Evolutionary conservation across 495 filamentous ascomycete genomes (phyloP).

Genomic region (Hyaloscypha hepaticicola): DNA sequence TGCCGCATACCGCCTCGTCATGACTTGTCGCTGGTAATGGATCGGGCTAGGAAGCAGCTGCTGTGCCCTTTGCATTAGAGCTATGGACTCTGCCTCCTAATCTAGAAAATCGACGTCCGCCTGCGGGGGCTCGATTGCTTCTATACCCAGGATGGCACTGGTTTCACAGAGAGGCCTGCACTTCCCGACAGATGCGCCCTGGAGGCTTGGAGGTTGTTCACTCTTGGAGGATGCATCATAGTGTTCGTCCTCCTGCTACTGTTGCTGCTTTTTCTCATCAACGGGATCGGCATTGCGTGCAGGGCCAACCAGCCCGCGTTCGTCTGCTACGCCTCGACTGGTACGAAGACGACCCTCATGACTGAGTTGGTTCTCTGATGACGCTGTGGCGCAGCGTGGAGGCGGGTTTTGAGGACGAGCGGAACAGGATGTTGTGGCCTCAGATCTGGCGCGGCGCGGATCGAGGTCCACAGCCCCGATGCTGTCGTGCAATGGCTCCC

Average conservation of each 20-base stretch:
- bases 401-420: constrained; percentile 8
- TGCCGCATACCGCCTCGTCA: constrained; percentile 4
- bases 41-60: constrained; percentile 4
- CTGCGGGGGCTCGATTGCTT: too few relatives aligned
- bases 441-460: constrained; percentile 15
- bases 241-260: too few relatives aligned
- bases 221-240: too few relatives aligned
- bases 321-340: constrained; percentile 15
- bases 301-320: constrained; percentile 8
- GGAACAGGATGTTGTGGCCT: constrained; percentile 14
- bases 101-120: too few relatives aligned
- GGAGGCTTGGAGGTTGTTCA: too few relatives aligned
- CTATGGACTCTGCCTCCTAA: too few relatives aligned
- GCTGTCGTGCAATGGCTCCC: constrained; percentile 23
- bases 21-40: constrained; percentile 17
- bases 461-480: constrained; percentile 12
- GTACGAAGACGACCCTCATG: constrained; percentile 16
- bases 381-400: too few relatives aligned
- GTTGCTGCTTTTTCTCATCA: neutral
- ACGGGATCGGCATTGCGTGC: constrained; percentile 5
- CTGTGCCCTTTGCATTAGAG: too few relatives aligned
- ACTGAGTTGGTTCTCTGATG: too few relatives aligned
- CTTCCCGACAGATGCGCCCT: too few relatives aligned
- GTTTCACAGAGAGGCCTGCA: too few relatives aligned
- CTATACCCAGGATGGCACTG: too few relatives aligned